Percentiles rank a stretch among this genome's conserved stretches.
These are phyloP conservation scores for slime mould (Dictyostelium discoideum) DNA, from an alignment of 78 protist genomes.

Conservation along the genomic window DNA sequence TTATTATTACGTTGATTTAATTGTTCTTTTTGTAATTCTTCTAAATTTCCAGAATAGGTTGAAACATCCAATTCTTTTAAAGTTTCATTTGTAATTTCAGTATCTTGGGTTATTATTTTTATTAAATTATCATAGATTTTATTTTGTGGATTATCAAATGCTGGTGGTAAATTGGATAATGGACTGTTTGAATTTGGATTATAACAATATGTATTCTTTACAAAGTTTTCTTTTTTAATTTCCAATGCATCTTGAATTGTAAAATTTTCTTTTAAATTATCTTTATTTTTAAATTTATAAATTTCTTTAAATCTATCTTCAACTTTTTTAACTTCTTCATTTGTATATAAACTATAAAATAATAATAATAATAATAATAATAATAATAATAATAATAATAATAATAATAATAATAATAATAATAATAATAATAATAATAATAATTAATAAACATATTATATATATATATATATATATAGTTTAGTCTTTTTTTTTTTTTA, in stretches of 20 bases:
- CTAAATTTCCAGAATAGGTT: conserved; percentile 18
- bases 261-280: neutral
- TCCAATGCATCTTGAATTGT: conserved; percentile 17
- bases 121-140: conserved; percentile 28
- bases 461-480: too few species aligned
- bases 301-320: conserved; percentile 17
- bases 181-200: conserved; percentile 20
- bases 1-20: neutral
- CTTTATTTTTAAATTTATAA: neutral
- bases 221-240: conserved; percentile 14
- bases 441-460: neutral
- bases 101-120: neutral
- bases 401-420: neutral
- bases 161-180: neutral
- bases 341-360: conserved; percentile 7
- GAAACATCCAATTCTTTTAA: conserved; percentile 10
- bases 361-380: neutral
- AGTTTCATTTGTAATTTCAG: neutral
- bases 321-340: conserved; percentile 19
- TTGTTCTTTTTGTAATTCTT: conserved; percentile 16
- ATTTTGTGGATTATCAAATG: conserved; percentile 63
- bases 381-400: neutral
- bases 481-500: neutral
- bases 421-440: neutral
- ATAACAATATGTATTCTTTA: conserved; percentile 34